A percentile compares a stretch with the other conserved stretches of the same genome.
Evolutionary conservation across 139 green algal species (phyloP).

Genomic region (Spirogloea muscicola): DNA sequence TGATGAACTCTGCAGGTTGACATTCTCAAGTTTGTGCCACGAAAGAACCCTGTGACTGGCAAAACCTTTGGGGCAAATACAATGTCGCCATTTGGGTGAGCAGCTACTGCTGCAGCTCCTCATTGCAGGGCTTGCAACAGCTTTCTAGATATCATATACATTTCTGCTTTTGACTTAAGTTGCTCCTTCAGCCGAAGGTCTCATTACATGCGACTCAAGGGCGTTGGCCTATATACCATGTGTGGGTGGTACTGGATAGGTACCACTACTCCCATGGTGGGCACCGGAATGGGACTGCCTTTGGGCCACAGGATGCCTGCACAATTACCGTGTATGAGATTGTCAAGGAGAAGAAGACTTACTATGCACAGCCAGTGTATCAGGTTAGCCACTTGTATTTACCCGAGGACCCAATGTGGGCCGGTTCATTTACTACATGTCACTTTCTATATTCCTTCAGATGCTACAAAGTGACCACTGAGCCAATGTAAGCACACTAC

Average conservation of each 20-base stretch:
- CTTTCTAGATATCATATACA: not conserved
- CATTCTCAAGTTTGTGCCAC: conserved; percentile 37
- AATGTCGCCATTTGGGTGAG: conserved; percentile 10
- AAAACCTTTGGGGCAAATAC: conserved; percentile 29
- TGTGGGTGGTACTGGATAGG: not conserved
- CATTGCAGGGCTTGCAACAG: not conserved
- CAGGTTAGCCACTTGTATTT: too few relatives aligned
- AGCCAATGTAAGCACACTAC: not conserved
- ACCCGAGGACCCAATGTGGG: too few relatives aligned
- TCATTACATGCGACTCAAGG: not conserved
- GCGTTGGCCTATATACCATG: not conserved
- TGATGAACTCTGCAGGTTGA: too few relatives aligned
- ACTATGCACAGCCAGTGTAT: conserved; percentile 10
- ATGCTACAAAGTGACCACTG: not conserved
- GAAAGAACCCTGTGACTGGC: conserved; percentile 18
- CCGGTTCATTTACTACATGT: too few relatives aligned
- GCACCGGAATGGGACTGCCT: conserved; percentile 10
- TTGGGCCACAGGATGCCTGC: not conserved
- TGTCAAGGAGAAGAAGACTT: not conserved
- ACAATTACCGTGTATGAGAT: conserved; percentile 31
- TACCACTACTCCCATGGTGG: conserved; percentile 11
- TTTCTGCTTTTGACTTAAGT: not conserved
- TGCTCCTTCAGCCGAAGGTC: not conserved
- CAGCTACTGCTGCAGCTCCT: not conserved
- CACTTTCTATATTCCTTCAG: not conserved